phyloP scores from a whole-genome alignment of 2,329 filamentous ascomycete genomes.

The Huntiella abstrusa region DNA sequence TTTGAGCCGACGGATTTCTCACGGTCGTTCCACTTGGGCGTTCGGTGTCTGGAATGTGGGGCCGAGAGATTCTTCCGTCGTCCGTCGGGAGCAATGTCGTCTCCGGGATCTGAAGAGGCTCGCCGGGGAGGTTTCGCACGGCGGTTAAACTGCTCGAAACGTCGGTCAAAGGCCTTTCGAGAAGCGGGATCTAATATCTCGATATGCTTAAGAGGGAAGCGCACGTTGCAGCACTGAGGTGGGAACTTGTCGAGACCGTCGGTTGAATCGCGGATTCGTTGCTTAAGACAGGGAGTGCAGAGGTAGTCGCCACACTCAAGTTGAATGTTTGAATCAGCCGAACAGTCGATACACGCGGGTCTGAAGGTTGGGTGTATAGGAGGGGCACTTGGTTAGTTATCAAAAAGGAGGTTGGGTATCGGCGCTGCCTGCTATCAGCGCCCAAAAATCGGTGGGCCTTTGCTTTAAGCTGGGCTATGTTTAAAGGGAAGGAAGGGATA shows the following conservation, averaged over 20 bases:
- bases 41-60: background rate
- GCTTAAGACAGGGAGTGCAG: slow-evolving; percentile 59
- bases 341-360: slow-evolving; percentile 52
- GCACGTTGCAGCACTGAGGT: slow-evolving; percentile 55
- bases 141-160: slow-evolving; percentile 43
- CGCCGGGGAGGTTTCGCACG: slow-evolving; percentile 1
- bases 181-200: slow-evolving; percentile 58
- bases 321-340: slow-evolving; percentile 51
- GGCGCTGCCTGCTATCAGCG: too few species aligned
- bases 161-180: slow-evolving; percentile 64
- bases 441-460: too few species aligned
- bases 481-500: too few species aligned
- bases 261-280: slow-evolving; percentile 56
- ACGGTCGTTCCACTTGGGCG: slow-evolving; percentile 3
- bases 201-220: slow-evolving; percentile 59
- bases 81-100: slow-evolving; percentile 2
- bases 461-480: too few species aligned
- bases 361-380: background rate
- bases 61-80: background rate
- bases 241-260: slow-evolving; percentile 69
- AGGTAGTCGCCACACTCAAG: slow-evolving; percentile 65
- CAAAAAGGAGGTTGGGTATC: too few species aligned
- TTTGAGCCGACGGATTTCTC: slow-evolving; percentile 10
- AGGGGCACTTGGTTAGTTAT: background rate
- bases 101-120: slow-evolving; percentile 6